Evolutionary conservation across 2,329 filamentous ascomycete genomes (phyloP).

Genomic region (Chaetomiaceae sp.): DNA sequence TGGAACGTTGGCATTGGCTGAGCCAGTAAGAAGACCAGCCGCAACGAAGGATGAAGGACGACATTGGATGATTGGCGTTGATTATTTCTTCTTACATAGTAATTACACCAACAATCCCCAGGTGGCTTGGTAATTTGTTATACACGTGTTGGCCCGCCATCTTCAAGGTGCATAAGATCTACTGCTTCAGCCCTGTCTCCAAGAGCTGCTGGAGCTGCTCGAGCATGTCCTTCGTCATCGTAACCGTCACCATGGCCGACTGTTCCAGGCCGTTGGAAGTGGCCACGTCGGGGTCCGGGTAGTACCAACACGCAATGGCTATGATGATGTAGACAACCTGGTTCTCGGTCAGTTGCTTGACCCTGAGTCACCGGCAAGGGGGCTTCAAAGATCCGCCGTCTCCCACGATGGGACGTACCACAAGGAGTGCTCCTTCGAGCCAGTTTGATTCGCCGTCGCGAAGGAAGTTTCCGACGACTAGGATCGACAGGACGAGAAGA

Average conservation of each 20-base stretch:
- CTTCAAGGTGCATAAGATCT: no score
- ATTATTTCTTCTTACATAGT: no score
- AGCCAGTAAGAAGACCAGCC: no score
- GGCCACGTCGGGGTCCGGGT: conserved; percentile 35
- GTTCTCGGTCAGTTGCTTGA: not conserved
- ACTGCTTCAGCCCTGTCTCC: not conserved
- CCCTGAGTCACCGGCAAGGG: not conserved
- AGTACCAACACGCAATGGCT: conserved; percentile 54
- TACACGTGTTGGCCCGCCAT: no score
- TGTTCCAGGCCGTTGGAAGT: conserved; percentile 11
- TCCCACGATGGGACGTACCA: not conserved
- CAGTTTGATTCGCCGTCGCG: not conserved
- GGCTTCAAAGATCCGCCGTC: not conserved
- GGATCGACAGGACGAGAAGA: not conserved
- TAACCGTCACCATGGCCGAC: conserved; percentile 1
- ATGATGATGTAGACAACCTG: conserved; percentile 62
- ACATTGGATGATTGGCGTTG: no score
- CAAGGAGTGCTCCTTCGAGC: not conserved
- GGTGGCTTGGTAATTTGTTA: no score
- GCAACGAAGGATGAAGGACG: no score
- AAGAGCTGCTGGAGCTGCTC: conserved; percentile 6
- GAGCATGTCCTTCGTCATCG: conserved; percentile 8
- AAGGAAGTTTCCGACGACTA: not conserved
- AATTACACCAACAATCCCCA: no score
- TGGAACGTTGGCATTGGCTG: no score